Evolutionary conservation across 306 rosid genomes (phyloP), one percentile per base, ranked within the genome.

Genomic region (Gynostemma pentaphyllum): DNA sequence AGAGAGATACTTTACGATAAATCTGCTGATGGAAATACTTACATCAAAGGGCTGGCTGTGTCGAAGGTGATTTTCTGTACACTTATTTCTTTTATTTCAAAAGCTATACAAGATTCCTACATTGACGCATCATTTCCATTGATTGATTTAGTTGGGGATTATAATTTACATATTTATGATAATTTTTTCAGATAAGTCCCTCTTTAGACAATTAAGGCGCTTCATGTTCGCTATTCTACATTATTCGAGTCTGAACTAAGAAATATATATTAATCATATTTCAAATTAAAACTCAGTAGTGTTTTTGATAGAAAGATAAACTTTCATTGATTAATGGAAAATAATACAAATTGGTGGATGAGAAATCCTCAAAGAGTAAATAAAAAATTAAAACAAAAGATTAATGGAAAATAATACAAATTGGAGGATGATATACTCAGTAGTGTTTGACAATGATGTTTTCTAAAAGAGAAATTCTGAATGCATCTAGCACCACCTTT

Each of bases 1-100:
- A 84, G 99, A 81, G 88, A 75, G 74, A 60, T 92, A 74, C 88
- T 84, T 27, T 84, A 92, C 62, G 90, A 82, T 68, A 82, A 84
- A 76, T 70, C 84, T 54, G 73, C 85, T 10, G 87, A 82, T 76
- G 96, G 95, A 62, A 77, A 84, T 42, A 79, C 76, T 9, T 80
- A 82, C 76, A 82, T 88, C 40, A 44, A 80, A 28, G 96, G 99
- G 68, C 72, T 92, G 73, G 76, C 88, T 50, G 76, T 92, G 82
- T 92, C 99, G 36, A 88, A 83, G 96, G 99, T 79, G 66, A 39
- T 16, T 7, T 69, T 57, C 63, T 51, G 27, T 5, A 48, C 37
- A 26, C 36, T 2, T 12, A 51, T 41, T 68, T 9, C 36, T 12
- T 23, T 42, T 34, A 24, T 24, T 39, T 39, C 44, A 39, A 39